Base-by-base conservation (phyloP, 1,284 basidiomycete species). In the Fomitiporia mediterranea region DNA sequence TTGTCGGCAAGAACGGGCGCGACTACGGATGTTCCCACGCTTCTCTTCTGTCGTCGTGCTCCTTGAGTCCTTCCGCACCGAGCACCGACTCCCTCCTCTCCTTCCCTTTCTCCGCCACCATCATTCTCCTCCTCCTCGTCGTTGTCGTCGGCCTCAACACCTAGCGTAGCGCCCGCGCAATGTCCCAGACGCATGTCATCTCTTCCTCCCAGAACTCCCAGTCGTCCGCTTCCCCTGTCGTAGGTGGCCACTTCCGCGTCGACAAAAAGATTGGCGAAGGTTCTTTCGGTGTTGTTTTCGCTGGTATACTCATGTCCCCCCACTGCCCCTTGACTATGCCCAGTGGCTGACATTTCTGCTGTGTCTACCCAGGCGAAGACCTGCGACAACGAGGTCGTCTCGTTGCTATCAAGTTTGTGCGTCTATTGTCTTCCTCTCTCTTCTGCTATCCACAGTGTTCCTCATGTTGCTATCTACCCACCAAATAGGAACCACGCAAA, bases 401-500 rank as follows among this genome's bases (percentile, higher is more conserved):
- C 1, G 93, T 98, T 60, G 96, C 95, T 58, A 96, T 98, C 79
- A 98, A 98, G 83, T 98, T 98, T 73, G 57, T 64, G 42, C 51
- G 50, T 57, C 63, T n/a, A n/a, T n/a, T 30, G 48, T 17, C 19
- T 46, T 19, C 30, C 57, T 42, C 50, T 25, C 23, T 50, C 59
- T 64, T 59, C 51, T 17, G 28, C 37, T 53, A 53, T n/a, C 46
- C 38, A 21, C 15, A 32, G 43, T 39, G 15, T 43, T 27, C 30
- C 8, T 39, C 13, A 39, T 39, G 27, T 32, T 46, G 42, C 30
- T 32, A 46, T n/a, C 7, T 8, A 34, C 23, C 62, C 44, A 57
- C 27, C 68, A n/a, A n/a, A n/a, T n/a, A 96, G 94, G 94, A 99
- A 82, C 96, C 96, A 44, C 84, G 96, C 66, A 99, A 98, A 78